Percentiles rank a stretch among this genome's conserved stretches.
These are phyloP conservation scores for Cadophora luteo-olivacea DNA, from an alignment of 2,329 filamentous ascomycete species.

Conservation along the genomic window DNA sequence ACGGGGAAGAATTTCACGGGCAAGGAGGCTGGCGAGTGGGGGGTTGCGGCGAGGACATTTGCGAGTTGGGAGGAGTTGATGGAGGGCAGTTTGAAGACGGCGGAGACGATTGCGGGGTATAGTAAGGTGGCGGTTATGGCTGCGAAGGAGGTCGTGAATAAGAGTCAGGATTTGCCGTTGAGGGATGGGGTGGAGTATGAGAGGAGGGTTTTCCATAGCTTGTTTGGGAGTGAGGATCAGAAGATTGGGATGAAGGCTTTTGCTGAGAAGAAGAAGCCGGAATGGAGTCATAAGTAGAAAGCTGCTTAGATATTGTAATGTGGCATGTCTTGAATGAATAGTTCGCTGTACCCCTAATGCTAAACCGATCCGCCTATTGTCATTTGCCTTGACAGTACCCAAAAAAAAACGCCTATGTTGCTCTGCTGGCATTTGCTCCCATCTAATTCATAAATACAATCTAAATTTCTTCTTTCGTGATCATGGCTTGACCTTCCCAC, in stretches of 20 bases:
- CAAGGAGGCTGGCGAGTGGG: slow-evolving; percentile 86
- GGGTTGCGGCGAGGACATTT: slow-evolving; percentile 84
- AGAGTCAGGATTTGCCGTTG: slow-evolving; percentile 90
- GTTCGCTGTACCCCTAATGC: slow-evolving; percentile 26
- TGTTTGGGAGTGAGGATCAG: slow-evolving; percentile 96
- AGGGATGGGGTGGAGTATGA: slow-evolving; percentile 95
- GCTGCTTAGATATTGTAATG: slow-evolving; percentile 3
- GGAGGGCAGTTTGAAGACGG: slow-evolving; percentile 80
- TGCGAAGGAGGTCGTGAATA: slow-evolving; percentile 98
- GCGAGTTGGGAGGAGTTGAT: slow-evolving; percentile 82
- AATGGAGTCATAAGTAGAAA: slow-evolving; percentile 79
- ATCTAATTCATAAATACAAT: slow-evolving; percentile 34
- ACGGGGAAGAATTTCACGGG: slow-evolving; percentile 87
- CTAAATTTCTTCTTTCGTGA: slow-evolving; percentile 40
- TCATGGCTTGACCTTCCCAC: slow-evolving; percentile 30
- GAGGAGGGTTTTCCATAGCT: slow-evolving; percentile 86
- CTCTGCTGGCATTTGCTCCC: neutral
- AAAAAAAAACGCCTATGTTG: slow-evolving; percentile 24
- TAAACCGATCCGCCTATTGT: slow-evolving; percentile 20
- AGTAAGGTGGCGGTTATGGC: slow-evolving; percentile 87
- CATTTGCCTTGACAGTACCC: slow-evolving; percentile 16
- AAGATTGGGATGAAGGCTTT: slow-evolving; percentile 98
- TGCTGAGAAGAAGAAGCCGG: slow-evolving; percentile 89
- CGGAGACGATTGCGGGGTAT: slow-evolving; percentile 87
- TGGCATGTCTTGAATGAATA: slow-evolving; percentile 18